These are phyloP conservation scores for Cyclotella atomus DNA, from an alignment of 108 stramenopile genomes.

Conservation along the genomic window DNA sequence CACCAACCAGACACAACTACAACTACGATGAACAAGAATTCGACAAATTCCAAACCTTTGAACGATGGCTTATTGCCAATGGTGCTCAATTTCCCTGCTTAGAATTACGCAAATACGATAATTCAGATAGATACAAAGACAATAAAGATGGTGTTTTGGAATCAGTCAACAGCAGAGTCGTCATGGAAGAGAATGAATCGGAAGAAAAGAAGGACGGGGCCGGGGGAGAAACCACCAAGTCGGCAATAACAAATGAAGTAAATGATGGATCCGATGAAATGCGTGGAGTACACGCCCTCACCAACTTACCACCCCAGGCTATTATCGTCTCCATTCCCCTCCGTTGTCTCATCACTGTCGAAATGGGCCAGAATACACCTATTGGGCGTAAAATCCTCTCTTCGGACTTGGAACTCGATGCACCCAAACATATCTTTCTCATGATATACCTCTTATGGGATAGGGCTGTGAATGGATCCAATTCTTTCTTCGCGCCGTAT, in stretches of 20 bases:
- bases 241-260: not conserved
- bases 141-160: not conserved
- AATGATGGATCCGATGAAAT: conserved; percentile 87
- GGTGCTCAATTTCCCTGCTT: conserved; percentile 81
- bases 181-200: conserved; percentile 39
- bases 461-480: conserved; percentile 69
- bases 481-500: conserved; percentile 97
- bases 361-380: conserved; percentile 97
- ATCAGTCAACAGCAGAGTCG: not conserved
- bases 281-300: conserved; percentile 94
- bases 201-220: conserved; percentile 72
- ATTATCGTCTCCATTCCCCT: conserved; percentile 88
- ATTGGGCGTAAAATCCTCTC: conserved; percentile 84
- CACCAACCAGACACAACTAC: not conserved
- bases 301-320: conserved; percentile 82
- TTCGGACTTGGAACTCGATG: conserved; percentile 90
- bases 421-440: conserved; percentile 98
- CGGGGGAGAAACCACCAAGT: not conserved
- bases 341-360: conserved; percentile 97
- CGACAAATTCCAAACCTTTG: conserved; percentile 81
- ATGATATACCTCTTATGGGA: conserved; percentile 98
- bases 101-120: conserved; percentile 67
- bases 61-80: conserved; percentile 80
- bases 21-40: not conserved
- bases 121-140: conserved; percentile 5